Percentiles rank a stretch among this genome's conserved stretches.
Evolutionary conservation across 2,329 filamentous ascomycete species (phyloP).

Genomic region (Talaromyces funiculosus): DNA sequence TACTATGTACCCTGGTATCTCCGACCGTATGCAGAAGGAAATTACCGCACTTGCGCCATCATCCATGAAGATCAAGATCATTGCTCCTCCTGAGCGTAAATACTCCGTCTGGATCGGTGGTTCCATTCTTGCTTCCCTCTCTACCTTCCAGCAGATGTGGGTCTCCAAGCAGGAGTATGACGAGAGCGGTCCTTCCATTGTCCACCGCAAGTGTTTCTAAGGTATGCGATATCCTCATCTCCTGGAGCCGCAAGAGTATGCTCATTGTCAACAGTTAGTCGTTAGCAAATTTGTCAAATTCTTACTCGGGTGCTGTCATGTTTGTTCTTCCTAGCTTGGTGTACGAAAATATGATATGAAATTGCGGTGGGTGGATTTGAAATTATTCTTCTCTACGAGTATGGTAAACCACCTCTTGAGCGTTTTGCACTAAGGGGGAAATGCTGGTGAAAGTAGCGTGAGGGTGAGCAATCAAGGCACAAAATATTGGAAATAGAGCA

Average conservation of each 20-base stretch:
- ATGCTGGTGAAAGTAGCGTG: constrained; percentile 11
- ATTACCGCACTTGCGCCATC: constrained; percentile 98
- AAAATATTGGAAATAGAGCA: constrained; percentile 19
- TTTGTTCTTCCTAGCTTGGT: constrained; percentile 38
- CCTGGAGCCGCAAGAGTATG: neutral
- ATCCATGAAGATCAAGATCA: constrained; percentile 99
- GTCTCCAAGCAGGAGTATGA: constrained; percentile 99
- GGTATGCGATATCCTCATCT: constrained; percentile 35
- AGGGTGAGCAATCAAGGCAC: neutral
- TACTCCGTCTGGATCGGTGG: constrained; percentile 99
- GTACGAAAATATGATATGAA: constrained; percentile 38
- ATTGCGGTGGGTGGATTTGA: constrained; percentile 24
- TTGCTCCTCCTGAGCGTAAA: constrained; percentile 99
- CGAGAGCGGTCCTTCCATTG: constrained; percentile 98
- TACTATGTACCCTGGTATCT: constrained; percentile 99
- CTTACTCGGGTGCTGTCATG: constrained; percentile 22
- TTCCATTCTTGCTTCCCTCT: constrained; percentile 98
- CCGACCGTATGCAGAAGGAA: constrained; percentile 99
- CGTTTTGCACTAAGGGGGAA: constrained; percentile 19
- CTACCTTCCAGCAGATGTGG: constrained; percentile 99
- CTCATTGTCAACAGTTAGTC: neutral
- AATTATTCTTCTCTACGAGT: constrained; percentile 5
- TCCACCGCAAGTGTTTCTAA: constrained; percentile 99
- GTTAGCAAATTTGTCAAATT: constrained; percentile 15
- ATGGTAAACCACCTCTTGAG: constrained; percentile 30